A percentile compares a stretch with the other conserved stretches of the same genome.
Conservation (phyloP, 169 alveolate species). For the Eimeria necatrix region DNA sequence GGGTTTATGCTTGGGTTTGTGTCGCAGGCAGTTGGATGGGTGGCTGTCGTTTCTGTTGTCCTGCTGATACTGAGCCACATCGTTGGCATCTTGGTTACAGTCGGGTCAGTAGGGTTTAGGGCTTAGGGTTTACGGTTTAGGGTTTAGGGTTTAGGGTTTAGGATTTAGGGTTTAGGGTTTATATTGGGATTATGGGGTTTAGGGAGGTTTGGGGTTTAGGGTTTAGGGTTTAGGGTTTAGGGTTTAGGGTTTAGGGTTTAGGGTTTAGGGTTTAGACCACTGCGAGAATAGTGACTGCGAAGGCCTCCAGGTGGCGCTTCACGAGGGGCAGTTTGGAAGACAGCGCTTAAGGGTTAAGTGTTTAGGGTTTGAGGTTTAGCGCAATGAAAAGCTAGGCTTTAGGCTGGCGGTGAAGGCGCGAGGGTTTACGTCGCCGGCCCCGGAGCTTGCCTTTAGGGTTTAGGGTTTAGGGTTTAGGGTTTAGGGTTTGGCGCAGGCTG, state of each 20-base stretch:
- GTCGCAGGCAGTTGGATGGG: conserved; percentile 48
- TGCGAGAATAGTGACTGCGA: too few species aligned
- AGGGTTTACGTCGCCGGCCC: too few species aligned
- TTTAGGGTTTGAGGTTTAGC: too few species aligned
- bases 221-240: neutral
- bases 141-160: conserved; percentile 32
- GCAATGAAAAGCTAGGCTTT: too few species aligned
- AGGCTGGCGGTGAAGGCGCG: too few species aligned
- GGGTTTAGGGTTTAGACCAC: too few species aligned
- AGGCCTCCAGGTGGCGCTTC: too few species aligned
- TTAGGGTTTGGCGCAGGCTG: neutral
- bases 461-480: neutral
- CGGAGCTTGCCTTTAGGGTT: too few species aligned
- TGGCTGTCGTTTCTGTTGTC: neutral
- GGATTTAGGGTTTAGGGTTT: neutral
- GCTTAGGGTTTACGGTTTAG: conserved; percentile 53
- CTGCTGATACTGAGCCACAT: neutral
- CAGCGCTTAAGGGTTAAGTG: too few species aligned
- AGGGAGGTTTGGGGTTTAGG: neutral
- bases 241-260: too few species aligned
- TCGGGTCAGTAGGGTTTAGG: neutral
- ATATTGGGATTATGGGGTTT: too few species aligned
- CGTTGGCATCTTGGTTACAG: neutral
- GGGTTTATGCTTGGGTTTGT: conserved; percentile 5
- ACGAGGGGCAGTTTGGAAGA: too few species aligned